These are phyloP conservation scores for Hydnum rufescens DNA, from an alignment of 768 basidiomycete genomes.

Conservation along the genomic window DNA sequence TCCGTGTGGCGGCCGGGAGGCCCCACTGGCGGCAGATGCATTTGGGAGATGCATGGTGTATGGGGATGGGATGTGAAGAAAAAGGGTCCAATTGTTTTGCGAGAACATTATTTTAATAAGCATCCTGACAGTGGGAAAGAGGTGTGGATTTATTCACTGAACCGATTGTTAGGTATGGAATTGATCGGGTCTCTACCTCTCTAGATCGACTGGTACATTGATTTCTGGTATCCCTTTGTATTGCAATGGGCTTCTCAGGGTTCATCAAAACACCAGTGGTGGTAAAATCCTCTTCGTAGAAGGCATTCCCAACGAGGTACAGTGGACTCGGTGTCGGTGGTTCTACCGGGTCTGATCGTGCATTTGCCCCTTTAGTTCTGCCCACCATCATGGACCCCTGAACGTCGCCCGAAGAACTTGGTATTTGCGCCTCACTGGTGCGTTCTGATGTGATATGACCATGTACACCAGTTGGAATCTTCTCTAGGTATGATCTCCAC, in stretches of 20 bases:
- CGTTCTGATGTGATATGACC: slow-evolving; percentile 12
- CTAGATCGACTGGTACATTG: slow-evolving; percentile 70
- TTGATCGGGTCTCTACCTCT: slow-evolving; percentile 1
- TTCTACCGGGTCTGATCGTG: background rate
- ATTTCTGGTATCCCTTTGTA: slow-evolving; percentile 67
- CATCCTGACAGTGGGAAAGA: slow-evolving; percentile 43
- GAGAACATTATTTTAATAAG: slow-evolving; percentile 67
- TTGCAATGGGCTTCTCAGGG: slow-evolving; percentile 41
- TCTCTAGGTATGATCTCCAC: slow-evolving; percentile 72
- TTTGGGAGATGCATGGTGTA: slow-evolving; percentile 86
- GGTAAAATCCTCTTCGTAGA: slow-evolving; percentile 55
- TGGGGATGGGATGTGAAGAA: slow-evolving; percentile 71
- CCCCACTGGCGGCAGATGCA: slow-evolving; percentile 47
- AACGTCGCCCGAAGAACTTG: slow-evolving; percentile 39
- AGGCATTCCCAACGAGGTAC: slow-evolving; percentile 83
- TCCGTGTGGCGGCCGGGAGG: slow-evolving; percentile 53
- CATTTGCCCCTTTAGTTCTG: slow-evolving; percentile 44
- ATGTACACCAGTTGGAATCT: slow-evolving; percentile 14
- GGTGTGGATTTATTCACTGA: slow-evolving; percentile 23
- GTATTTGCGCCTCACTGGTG: slow-evolving; percentile 61
- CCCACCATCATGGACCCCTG: slow-evolving; percentile 52
- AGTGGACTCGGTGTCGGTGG: background rate
- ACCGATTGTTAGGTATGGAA: background rate
- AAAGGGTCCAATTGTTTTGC: slow-evolving; percentile 48
- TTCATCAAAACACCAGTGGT: slow-evolving; percentile 29